Base-by-base conservation (phyloP, 2,329 filamentous ascomycete species). In the Aspergillus sp. region DNA sequence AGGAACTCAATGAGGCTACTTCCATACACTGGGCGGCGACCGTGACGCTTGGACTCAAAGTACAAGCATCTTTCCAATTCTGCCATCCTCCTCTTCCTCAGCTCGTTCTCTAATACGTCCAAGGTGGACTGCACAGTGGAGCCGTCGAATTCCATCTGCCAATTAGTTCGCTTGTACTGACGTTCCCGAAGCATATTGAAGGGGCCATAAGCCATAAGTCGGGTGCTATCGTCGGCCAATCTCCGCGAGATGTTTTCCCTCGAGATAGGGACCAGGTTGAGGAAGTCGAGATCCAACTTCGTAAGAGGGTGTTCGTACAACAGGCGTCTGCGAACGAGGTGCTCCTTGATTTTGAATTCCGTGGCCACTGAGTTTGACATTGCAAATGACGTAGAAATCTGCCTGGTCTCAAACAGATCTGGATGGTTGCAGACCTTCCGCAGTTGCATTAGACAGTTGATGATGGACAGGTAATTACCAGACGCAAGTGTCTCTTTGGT, bases 391-490 rank as follows among this genome's bases (percentile, higher is more conserved):
- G 91, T 98, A 69, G 95, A 93, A 58, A 98, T 97, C 1, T 90
- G 90, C 11, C 93, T 82, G 46, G 95, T 95, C 54, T 97, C 87
- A 58, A 98, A 98, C 7, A 98, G 76, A 67, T 98, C 93, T 0
- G 93, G 94, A 61, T 98, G 93, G 56, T 98, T 98, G 76, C 93
- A 98, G 40, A 98, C 94, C 65, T 97, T 96, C 39, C 93, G 83
- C 42, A 98, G 75, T 62, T 95, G 93, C 90, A 98, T 95, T 40
- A 98, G 72, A 66, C 94, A 97, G 64, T 96, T 95, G 69, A 97
- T 97, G 63, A 98, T 96, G 12, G 90, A 95, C 51, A 98, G 81
- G 64, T 96, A 96, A 59, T 97, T 98, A 27, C 93, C 93, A 1
- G 88, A 94, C 3, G 88, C 81, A 12, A 98, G 74, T 0, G 90